Conservation (phyloP, 306 rosid genomes). For the Trifolium subterraneum region DNA sequence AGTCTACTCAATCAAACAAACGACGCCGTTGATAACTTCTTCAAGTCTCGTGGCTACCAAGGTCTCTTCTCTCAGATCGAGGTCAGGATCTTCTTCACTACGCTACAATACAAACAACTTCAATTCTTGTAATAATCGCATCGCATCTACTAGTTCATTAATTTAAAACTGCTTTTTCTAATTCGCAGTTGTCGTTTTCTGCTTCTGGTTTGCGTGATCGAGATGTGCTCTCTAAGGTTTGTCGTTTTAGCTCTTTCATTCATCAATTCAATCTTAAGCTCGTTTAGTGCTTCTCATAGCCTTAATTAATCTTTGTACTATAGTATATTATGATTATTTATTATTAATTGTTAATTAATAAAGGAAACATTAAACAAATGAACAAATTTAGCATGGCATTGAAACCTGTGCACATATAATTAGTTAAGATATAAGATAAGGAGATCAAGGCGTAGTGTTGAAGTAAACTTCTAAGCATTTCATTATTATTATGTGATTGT, state of each 20-base stretch:
- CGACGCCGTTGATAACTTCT: slow-evolving; percentile 74
- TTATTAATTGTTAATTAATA: background rate
- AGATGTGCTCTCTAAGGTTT: slow-evolving; percentile 89
- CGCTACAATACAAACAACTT: slow-evolving; percentile 2
- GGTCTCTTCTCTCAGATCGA: slow-evolving; percentile 97
- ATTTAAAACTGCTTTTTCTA: background rate
- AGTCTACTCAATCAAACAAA: slow-evolving; percentile 51
- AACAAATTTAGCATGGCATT: background rate
- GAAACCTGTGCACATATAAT: slow-evolving; percentile 5
- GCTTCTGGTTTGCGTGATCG: slow-evolving; percentile 83
- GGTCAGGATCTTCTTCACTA: slow-evolving; percentile 39
- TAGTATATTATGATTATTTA: background rate
- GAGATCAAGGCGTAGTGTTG: background rate
- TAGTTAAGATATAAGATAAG: background rate
- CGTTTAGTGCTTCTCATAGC: background rate
- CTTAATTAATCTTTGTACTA: background rate
- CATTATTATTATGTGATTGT: background rate
- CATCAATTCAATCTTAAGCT: slow-evolving; percentile 39
- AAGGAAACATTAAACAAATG: background rate
- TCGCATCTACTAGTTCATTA: background rate
- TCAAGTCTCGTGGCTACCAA: slow-evolving; percentile 77
- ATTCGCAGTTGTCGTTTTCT: slow-evolving; percentile 78
- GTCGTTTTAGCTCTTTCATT: slow-evolving; percentile 46
- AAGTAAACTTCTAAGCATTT: slow-evolving; percentile 1
- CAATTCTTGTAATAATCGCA: slow-evolving; percentile 14